Evolutionary conservation across 768 basidiomycete species (phyloP), one percentile per base, ranked within the genome.

Genomic region (Gloeophyllum trabeum): DNA sequence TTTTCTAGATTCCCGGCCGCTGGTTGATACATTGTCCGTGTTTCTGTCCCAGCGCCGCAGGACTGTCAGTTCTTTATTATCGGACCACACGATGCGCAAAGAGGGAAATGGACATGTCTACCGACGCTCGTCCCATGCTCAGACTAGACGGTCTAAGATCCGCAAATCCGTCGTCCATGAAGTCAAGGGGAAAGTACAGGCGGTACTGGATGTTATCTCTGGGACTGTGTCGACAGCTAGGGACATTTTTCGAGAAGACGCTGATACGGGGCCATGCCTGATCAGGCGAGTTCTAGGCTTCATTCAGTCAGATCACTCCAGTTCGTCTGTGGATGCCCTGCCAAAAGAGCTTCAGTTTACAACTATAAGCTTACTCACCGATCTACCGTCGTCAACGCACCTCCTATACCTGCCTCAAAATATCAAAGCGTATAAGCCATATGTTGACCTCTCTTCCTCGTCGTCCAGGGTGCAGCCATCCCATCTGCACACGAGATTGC

Each of bases 1-100:
- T 56, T 69, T 96, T n/a, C 71, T 97, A 21, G 92, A 96, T 53
- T 89, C 88, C 4, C 69, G 81, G 36, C 85, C 91, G 4, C 62
- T 93, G 6, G 57, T 65, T 18, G 88, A 92, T 39, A 79, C 84
- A 0, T 63, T 93, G 23, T 62, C 69, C 4, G 70, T 81, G 3
- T 74, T 87, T 43, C 72, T 96, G 3, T 58, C 67, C 0, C 90
- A 96, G 56, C 73, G 86, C 5, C 67, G 72, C 20, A 77, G 74
- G 55, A 70, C 74, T 3, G 58, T 87, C 4, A 66, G 74, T 18
- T 51, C 59, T 7, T 43, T 67, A 19, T 21, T 21, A 37, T 37
- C 10, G 20, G 20, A 21, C 36, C 36, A 3, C 25, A 42, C 32
- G 20, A 44, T 39, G 43, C 49, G 4, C 44, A 45, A 47, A 25